A percentile compares a stretch with the other conserved stretches of the same genome.
phyloP scores from a whole-genome alignment of 208 protist species.

The Leishmania amazonensis region DNA sequence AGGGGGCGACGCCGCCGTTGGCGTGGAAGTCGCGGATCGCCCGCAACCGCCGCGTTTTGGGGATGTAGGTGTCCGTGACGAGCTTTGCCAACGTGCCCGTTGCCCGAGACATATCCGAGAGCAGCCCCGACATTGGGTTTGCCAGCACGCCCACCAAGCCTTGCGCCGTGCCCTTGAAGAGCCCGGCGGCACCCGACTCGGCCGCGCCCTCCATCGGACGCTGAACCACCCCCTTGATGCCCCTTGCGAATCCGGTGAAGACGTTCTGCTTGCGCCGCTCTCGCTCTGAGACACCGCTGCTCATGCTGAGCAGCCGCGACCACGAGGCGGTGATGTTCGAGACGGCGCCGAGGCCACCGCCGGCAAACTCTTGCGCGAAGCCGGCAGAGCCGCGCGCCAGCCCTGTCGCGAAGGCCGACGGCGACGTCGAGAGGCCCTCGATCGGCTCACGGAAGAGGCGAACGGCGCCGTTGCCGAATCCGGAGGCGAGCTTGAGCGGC shows the following conservation, averaged over 20 bases:
- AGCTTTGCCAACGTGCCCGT: slow-evolving; percentile 66
- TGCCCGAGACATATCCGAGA: slow-evolving; percentile 77
- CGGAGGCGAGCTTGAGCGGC: slow-evolving; percentile 77
- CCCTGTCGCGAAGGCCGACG: slow-evolving; percentile 73
- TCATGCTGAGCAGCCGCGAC: slow-evolving; percentile 65
- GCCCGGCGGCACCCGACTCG: slow-evolving; percentile 73
- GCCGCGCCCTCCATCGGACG: slow-evolving; percentile 83
- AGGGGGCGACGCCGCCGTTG: slow-evolving; percentile 75
- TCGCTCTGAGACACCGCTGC: slow-evolving; percentile 54
- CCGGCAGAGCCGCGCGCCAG: slow-evolving; percentile 73
- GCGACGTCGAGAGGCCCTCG: slow-evolving; percentile 70
- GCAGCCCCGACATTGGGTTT: slow-evolving; percentile 83
- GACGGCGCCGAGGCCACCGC: slow-evolving; percentile 80
- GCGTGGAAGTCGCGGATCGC: slow-evolving; percentile 70
- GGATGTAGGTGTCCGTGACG: slow-evolving; percentile 77
- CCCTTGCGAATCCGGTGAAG: slow-evolving; percentile 60
- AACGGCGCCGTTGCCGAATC: slow-evolving; percentile 76
- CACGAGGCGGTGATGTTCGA: slow-evolving; percentile 82
- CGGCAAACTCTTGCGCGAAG: slow-evolving; percentile 65
- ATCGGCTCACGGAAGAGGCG: slow-evolving; percentile 87
- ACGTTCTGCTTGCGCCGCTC: slow-evolving; percentile 60
- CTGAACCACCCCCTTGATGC: slow-evolving; percentile 82
- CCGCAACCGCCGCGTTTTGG: slow-evolving; percentile 61
- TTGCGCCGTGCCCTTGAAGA: slow-evolving; percentile 83
- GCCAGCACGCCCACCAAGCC: slow-evolving; percentile 86